Conservation (phyloP, 257 asterid genomes). For the Marsdenia floribunda region DNA sequence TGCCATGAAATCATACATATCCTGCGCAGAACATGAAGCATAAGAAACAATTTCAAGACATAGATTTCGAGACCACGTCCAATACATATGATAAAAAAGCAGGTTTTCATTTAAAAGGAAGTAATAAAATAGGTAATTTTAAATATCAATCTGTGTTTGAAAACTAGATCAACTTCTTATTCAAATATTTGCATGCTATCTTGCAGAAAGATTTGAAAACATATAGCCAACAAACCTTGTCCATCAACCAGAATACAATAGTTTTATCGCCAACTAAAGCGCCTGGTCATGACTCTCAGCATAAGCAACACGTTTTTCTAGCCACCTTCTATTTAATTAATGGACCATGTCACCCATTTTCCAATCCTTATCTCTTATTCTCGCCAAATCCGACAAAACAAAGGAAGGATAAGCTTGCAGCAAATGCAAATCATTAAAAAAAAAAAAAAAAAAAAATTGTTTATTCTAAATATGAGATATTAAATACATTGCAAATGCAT, state of each 20-base stretch:
- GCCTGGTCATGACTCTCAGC: slow-evolving; percentile 99
- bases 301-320: slow-evolving; percentile 77
- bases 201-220: slow-evolving; percentile 1
- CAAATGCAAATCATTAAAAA: not conserved
- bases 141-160: not conserved
- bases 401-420: slow-evolving; percentile 10
- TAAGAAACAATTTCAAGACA: not conserved
- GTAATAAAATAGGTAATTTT: not conserved
- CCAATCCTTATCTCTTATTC: slow-evolving; percentile 98
- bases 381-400: slow-evolving; percentile 30
- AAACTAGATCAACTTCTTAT: not conserved
- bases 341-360: slow-evolving; percentile 78
- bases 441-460: too few species aligned
- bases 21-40: slow-evolving; percentile 43
- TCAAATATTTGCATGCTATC: not conserved
- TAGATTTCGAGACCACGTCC: not conserved
- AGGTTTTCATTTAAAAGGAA: not conserved
- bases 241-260: slow-evolving; percentile 98
- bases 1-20: slow-evolving; percentile 99
- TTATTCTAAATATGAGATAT: not conserved
- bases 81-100: not conserved
- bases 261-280: slow-evolving; percentile 97
- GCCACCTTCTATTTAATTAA: slow-evolving; percentile 92
- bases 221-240: slow-evolving; percentile 56
- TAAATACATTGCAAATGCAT: not conserved